Conservation (phyloP, 768 basidiomycete genomes). For the Vararia minispora region DNA sequence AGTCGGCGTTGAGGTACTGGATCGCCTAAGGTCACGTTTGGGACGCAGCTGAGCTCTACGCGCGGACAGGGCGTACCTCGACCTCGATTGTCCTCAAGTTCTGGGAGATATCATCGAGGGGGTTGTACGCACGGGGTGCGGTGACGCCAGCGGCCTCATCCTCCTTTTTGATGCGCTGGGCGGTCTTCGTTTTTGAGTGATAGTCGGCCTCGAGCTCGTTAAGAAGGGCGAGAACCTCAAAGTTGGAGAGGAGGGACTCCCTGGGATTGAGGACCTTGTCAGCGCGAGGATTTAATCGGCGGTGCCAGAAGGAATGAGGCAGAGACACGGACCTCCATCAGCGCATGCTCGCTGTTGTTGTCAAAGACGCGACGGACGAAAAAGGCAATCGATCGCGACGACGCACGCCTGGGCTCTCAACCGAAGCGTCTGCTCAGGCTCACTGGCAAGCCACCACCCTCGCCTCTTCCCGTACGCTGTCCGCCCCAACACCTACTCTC, state of each 20-base stretch:
- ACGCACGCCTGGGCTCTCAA: too few species aligned
- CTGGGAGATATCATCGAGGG: conserved; percentile 52
- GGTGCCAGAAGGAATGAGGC: not conserved
- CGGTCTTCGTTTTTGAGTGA: conserved; percentile 55
- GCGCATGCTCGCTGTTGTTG: too few species aligned
- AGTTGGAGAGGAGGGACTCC: conserved; percentile 79
- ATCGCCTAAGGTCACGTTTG: conserved; percentile 50
- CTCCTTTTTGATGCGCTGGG: conserved; percentile 66
- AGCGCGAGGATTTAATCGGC: too few species aligned
- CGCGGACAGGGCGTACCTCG: conserved; percentile 40
- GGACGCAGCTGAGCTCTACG: not conserved
- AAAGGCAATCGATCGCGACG: too few species aligned
- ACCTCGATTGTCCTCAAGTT: conserved; percentile 81
- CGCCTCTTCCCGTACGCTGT: conserved; percentile 11
- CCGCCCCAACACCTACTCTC: conserved; percentile 7
- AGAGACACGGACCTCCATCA: conserved; percentile 19
- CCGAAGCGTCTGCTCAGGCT: too few species aligned
- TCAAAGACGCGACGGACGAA: too few species aligned
- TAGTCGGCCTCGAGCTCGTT: conserved; percentile 69
- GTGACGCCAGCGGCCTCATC: conserved; percentile 41
- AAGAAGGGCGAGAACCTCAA: conserved; percentile 73
- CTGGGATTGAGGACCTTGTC: conserved; percentile 67
- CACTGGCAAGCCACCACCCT: not conserved
- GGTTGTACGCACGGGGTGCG: conserved; percentile 18
- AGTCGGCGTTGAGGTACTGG: conserved; percentile 67